phyloP scores from a whole-genome alignment of 2,329 filamentous ascomycete genomes.

The Xylariaceae sp. region DNA sequence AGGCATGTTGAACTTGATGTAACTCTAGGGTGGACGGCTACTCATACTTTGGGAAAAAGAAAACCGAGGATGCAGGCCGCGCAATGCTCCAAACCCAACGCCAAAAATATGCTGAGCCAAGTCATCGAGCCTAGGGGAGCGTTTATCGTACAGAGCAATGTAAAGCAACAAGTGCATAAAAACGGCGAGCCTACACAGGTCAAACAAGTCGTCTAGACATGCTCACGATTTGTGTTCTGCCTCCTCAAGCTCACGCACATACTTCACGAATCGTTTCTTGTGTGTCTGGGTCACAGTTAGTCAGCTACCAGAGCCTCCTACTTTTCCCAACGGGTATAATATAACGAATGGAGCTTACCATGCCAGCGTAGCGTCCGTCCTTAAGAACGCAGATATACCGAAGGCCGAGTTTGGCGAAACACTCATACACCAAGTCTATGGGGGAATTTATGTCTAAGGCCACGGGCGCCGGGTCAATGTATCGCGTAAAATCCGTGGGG shows the following conservation, averaged over 20 bases:
- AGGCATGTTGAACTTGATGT: too few species aligned
- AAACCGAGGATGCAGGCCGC: too few species aligned
- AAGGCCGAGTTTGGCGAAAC: conserved; percentile 88
- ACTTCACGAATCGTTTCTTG: conserved; percentile 95
- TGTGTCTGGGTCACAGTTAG: conserved; percentile 55
- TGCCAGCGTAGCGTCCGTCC: conserved; percentile 79
- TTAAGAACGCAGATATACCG: conserved; percentile 85
- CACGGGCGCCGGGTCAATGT: conserved; percentile 86
- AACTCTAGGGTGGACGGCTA: too few species aligned
- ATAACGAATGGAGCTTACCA: conserved; percentile 52
- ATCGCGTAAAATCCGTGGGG: conserved; percentile 81
- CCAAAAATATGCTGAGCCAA: conserved; percentile 3
- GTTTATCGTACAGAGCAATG: too few species aligned
- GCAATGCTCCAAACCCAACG: too few species aligned
- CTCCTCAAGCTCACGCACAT: conserved; percentile 77
- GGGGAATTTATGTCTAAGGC: conserved; percentile 82
- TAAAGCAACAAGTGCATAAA: too few species aligned
- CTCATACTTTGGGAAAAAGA: too few species aligned
- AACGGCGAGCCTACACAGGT: too few species aligned
- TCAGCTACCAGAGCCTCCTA: conserved; percentile 14
- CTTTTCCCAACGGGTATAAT: background rate
- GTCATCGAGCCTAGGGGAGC: background rate
- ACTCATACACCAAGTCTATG: conserved; percentile 94
- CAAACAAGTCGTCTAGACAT: background rate
- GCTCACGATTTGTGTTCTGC: conserved; percentile 28